Base-by-base conservation (phyloP, 768 basidiomycete genomes). In the Solioccasus polychromus region DNA sequence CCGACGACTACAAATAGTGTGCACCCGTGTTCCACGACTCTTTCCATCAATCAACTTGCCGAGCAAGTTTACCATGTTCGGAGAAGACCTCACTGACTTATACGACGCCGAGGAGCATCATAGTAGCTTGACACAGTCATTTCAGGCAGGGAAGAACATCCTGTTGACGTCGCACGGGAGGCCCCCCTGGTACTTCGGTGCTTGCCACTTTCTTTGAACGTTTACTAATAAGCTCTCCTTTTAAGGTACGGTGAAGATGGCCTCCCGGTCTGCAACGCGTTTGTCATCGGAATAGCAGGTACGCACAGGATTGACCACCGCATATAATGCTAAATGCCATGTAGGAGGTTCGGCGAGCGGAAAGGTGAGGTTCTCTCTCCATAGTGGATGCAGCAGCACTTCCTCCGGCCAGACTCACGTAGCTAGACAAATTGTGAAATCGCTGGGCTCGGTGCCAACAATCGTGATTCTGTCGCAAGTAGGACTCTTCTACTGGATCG, bases 391-490 rank as follows among this genome's bases (percentile, higher is more conserved):
- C 32, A 35, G 20, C 39, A 44, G 25, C 25, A 48, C 48, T 46
- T 31, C 30, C 24, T 26, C 35, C 37, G 32, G 23, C 15, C 42
- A 92, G 90, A 92, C 90, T 19, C 85, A 89, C 68, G 90, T 92
- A 35, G 89, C 90, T 15, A 74, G 83, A 43, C 82, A 90, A 60
- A 88, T 92, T 41, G 83, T 92, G 23, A 78, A 79, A 47, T 72
- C 84, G 6, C 75, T 92, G 19, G 90, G 88, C n/a, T 87, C 81
- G 1, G 84, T 92, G 32, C 90, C 90, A 5, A 82, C 84, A 37
- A 87, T 98, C 29, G 82, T 95, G 42, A 96, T 99, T 54, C 67
- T 99, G 40, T 92, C 91, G 22, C 92, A 93, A 70, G 88, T 85
- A 50, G 29, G 67, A 44, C 9, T 36, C 32, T 29, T 34, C 8